phyloP scores from a whole-genome alignment of 106 monocot genomes.

The Acorus gramineus region DNA sequence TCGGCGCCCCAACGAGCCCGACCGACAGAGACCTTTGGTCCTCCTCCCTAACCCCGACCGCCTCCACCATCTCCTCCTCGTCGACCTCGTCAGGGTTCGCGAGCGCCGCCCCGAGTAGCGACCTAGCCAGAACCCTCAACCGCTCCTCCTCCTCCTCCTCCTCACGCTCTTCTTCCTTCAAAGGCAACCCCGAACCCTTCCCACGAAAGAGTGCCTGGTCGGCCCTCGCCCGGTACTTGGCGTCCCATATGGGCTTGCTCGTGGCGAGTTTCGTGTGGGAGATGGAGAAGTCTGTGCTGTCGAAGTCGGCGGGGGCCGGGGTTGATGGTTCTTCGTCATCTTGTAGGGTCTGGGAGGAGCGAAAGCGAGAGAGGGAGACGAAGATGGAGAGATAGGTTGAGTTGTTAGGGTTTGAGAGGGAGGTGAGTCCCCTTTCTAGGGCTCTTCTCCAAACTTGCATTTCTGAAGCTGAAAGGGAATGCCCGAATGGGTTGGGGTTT shows the following conservation, averaged over 20 bases:
- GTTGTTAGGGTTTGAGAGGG: too few species aligned
- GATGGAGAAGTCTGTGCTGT: constrained; percentile 35
- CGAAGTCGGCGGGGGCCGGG: constrained; percentile 29
- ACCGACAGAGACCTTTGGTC: constrained; percentile 84
- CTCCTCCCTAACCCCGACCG: constrained; percentile 46
- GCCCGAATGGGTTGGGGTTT: too few species aligned
- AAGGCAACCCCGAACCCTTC: background rate
- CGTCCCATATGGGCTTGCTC: constrained; percentile 33
- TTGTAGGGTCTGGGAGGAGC: constrained; percentile 9
- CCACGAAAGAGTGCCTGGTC: constrained; percentile 45
- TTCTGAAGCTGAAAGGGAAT: too few species aligned
- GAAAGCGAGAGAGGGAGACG: constrained; percentile 11
- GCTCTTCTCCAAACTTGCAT: too few species aligned
- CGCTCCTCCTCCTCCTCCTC: constrained; percentile 40
- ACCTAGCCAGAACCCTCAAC: constrained; percentile 43
- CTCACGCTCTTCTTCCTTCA: background rate
- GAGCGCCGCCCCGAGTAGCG: constrained; percentile 60
- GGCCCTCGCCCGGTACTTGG: constrained; percentile 49
- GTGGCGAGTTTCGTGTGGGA: background rate
- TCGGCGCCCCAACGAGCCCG: constrained; percentile 90
- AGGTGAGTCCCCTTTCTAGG: too few species aligned
- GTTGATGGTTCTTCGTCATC: constrained; percentile 9
- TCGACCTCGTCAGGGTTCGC: constrained; percentile 39
- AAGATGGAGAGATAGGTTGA: too few species aligned
- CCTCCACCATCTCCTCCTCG: constrained; percentile 31